Evolutionary conservation across 2,329 filamentous ascomycete genomes (phyloP), one percentile per base, ranked within the genome.

Genomic region (Alternaria angustiovoidea): DNA sequence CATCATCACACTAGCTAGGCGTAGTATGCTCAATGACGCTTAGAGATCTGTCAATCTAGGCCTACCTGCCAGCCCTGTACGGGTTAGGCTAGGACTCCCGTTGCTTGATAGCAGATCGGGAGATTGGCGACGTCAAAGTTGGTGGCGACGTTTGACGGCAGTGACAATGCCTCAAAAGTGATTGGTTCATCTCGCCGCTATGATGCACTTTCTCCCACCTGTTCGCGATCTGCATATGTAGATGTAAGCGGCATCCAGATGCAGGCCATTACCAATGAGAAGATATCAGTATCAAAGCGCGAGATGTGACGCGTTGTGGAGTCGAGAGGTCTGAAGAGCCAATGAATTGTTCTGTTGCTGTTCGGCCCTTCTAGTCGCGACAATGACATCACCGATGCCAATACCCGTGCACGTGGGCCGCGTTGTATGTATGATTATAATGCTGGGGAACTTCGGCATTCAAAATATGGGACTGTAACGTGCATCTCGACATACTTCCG

Each of bases 11-110:
- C 39, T 38, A 55, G 36, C 51, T 42, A 48, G 38, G 52, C 43
- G 49, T 47, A 47, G 42, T 11, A 38, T 36, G 44, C 55, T 61
- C 59, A 60, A 70, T 70, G 66, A 70, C 66, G 68, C 58, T 62
- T 65, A 62, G 51, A 64, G 63, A 53, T 24, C 22, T 58, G 49
- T 51, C 53, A 52, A 16, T 51, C 49, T 47, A 57, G 44, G 6
- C 55, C 47, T 56, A 59, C 48, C 24, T 20, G 32, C 1, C 36
- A 24, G 51, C 54, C 57, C 57, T 57, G 36, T 14, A 24, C 49
- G 36, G 36, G 46, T 59, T 52, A 46, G 59, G 61, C 60, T 63
- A 65, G 61, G 38, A 2, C 34, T 36, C 38, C 53, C 57, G 39
- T 60, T 26, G 51, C 48, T 54, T 53, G 30, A 63, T 44, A 38